These are phyloP conservation scores for Omphalotus olearius DNA, from an alignment of 1,284 basidiomycete species.

Conservation along the genomic window DNA sequence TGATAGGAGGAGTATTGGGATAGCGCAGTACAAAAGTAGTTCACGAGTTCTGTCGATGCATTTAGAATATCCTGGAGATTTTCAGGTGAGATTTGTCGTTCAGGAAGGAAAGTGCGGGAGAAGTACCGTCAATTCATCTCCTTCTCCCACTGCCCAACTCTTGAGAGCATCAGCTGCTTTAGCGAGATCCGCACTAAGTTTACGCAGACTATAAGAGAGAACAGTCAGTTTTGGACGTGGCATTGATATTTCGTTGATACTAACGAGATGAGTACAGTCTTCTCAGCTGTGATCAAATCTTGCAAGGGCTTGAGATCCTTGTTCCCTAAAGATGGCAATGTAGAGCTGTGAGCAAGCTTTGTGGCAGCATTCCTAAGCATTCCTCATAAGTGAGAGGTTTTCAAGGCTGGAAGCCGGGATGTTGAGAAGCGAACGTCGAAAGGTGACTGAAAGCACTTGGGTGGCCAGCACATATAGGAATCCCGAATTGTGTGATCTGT, in stretches of 20 bases:
- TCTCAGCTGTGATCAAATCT: conserved; percentile 87
- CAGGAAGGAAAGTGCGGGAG: neutral
- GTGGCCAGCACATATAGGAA: neutral
- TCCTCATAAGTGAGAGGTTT: neutral
- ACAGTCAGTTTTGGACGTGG: neutral
- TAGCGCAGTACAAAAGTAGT: conserved; percentile 68
- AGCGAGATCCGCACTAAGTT: conserved; percentile 58
- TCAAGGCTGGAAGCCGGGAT: no score
- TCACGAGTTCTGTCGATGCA: conserved; percentile 68
- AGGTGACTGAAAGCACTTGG: neutral
- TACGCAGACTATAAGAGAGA: conserved; percentile 42
- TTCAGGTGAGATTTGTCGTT: conserved; percentile 3
- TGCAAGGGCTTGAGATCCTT: conserved; percentile 81
- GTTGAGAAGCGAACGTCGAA: neutral
- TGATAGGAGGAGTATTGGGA: conserved; percentile 73
- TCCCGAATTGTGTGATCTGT: no score
- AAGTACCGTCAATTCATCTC: conserved; percentile 79
- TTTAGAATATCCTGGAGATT: conserved; percentile 65
- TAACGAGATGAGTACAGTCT: conserved; percentile 72
- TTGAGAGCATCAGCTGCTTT: conserved; percentile 76
- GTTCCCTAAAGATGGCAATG: conserved; percentile 74
- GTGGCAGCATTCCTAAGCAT: conserved; percentile 76
- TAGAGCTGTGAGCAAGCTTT: conserved; percentile 83
- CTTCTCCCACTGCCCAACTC: conserved; percentile 80
- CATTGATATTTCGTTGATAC: conserved; percentile 22